A percentile compares a stretch with the other conserved stretches of the same genome.
phyloP scores from a whole-genome alignment of 768 basidiomycete genomes.

The Nidularia sp. region DNA sequence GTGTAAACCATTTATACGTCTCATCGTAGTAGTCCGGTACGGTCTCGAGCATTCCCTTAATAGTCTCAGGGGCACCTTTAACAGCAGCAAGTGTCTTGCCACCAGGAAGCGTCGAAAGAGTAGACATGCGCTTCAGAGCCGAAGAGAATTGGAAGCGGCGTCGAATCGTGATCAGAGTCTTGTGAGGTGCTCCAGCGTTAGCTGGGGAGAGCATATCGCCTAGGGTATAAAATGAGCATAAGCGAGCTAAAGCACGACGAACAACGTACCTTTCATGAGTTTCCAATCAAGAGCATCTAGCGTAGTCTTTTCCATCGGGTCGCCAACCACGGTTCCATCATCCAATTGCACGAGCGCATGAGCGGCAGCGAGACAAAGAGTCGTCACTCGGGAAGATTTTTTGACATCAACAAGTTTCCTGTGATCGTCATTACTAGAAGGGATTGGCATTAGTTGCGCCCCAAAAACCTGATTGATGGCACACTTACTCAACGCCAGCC shows the following conservation, averaged over 20 bases:
- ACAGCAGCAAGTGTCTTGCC: slow-evolving; percentile 68
- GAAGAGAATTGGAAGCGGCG: slow-evolving; percentile 98
- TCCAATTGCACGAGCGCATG: slow-evolving; percentile 94
- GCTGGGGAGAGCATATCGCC: slow-evolving; percentile 72
- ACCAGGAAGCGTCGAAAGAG: slow-evolving; percentile 63
- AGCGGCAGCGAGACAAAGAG: slow-evolving; percentile 84
- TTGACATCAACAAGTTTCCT: slow-evolving; percentile 75
- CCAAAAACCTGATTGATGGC: background rate
- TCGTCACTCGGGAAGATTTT: slow-evolving; percentile 73
- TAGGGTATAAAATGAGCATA: slow-evolving; percentile 34
- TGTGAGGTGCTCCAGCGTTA: slow-evolving; percentile 48
- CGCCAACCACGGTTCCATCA: slow-evolving; percentile 91
- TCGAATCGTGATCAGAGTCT: slow-evolving; percentile 65
- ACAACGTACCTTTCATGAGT: slow-evolving; percentile 53
- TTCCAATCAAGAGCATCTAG: slow-evolving; percentile 90
- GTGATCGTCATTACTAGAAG: slow-evolving; percentile 50
- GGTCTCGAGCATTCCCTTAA: slow-evolving; percentile 75
- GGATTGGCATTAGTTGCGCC: background rate
- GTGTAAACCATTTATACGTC: slow-evolving; percentile 92
- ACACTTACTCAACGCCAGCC: slow-evolving; percentile 82
- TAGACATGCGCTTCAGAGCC: slow-evolving; percentile 96
- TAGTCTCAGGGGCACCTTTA: slow-evolving; percentile 97
- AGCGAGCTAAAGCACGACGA: slow-evolving; percentile 31
- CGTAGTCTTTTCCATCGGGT: slow-evolving; percentile 99
- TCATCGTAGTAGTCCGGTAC: slow-evolving; percentile 86